Evolutionary conservation across 2,329 filamentous ascomycete species (phyloP), one percentile per base, ranked within the genome.

Genomic region (Phialophora chinensis): DNA sequence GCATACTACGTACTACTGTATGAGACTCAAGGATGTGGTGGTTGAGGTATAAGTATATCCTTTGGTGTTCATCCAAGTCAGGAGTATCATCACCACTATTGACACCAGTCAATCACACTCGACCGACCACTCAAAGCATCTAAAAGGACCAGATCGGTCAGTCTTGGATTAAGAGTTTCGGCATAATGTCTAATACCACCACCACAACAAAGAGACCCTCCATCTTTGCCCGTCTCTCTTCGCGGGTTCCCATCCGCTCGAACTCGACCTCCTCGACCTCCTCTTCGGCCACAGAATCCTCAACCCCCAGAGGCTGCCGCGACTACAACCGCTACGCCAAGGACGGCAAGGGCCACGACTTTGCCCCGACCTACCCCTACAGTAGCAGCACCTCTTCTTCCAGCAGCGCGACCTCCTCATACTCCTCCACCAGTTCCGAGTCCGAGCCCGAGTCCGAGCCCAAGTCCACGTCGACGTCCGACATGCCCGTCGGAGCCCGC

Each of bases 261-360:
- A 33, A n/a, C 11, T 65, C 58, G 23, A 20, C 53, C 27, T 25
- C 63, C 17, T 58, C 63, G 8, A 35, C 52, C 20, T 42, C 38
- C 14, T 42, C 12, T 4, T 4, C 4, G 38, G 14, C 38, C 12
- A 60, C 62, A 25, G 14, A 8, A 17, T 49, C 57, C 2, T 65
- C 57, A 8, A 53, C 35, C 29, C 42, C 59, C n/a, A 62, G 38
- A 23, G 31, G 42, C 29, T 33, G 42, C 38, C 53, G 47, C 42
- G 35, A 59, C 55, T 20, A 47, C 38, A 47, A 54, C 42, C 54
- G 65, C 10, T 63, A 66, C 55, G 55, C 65, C 17, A 66, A 66
- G 52, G 60, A 66, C 55, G 55, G 60, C 47, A 63, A 66, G 47
- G 64, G 60, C 42, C 59, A 55, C 60, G 60, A 63, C 64, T 63